Conservation (phyloP, 179 eudicot genomes). For the Carnegiea gigantea region DNA sequence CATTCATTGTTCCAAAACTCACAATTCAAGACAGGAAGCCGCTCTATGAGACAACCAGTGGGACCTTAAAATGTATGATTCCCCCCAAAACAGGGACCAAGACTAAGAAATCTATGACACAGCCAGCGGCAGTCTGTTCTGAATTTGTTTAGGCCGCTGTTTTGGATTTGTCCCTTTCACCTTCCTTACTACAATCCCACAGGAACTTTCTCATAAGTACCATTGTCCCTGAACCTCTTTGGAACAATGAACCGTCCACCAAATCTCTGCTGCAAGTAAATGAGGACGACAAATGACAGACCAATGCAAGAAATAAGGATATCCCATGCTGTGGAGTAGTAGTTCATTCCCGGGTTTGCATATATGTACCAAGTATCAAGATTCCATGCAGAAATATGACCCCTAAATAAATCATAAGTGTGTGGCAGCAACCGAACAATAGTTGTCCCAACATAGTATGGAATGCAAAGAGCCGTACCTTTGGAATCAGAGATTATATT, state of each 20-base stretch:
- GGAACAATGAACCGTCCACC: constrained; percentile 83
- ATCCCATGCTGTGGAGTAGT: constrained; percentile 84
- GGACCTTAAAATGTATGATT: background rate
- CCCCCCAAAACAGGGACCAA: constrained; percentile 14
- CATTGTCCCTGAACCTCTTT: constrained; percentile 46
- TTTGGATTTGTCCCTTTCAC: background rate
- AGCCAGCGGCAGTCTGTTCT: too few species aligned
- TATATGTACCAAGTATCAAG: constrained; percentile 57
- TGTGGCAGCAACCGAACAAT: constrained; percentile 87
- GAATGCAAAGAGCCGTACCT: constrained; percentile 58
- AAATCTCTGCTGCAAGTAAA: constrained; percentile 82
- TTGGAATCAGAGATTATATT: constrained; percentile 62
- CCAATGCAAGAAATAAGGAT: constrained; percentile 58
- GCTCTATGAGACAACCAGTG: background rate
- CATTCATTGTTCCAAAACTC: background rate
- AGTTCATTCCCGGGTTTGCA: constrained; percentile 77
- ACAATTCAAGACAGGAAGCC: background rate
- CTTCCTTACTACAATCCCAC: constrained; percentile 24
- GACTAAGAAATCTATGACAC: background rate
- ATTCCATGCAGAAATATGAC: constrained; percentile 56
- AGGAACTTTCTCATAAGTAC: constrained; percentile 71
- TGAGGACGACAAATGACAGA: constrained; percentile 39
- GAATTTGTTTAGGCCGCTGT: background rate
- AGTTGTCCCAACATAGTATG: constrained; percentile 78
- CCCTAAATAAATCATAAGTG: constrained; percentile 69